Evolutionary conservation across 1,139 yeast species (phyloP).

Genomic region (Nakaseomyces nivariensis): DNA sequence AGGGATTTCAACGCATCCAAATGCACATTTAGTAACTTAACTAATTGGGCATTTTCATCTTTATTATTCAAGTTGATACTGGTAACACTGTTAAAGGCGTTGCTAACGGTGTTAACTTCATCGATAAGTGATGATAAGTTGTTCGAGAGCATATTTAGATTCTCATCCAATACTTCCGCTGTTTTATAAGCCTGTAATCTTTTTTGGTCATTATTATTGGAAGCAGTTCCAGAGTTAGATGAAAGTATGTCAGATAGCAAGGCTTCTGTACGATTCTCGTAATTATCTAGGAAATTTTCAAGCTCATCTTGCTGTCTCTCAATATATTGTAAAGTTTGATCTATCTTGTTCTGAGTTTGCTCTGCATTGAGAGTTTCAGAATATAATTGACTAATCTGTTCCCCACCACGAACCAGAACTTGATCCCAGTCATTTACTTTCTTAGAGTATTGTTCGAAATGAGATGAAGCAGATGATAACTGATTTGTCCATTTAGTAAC

Average conservation of each 20-base stretch:
- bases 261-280: constrained; percentile 75
- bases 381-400: constrained; percentile 69
- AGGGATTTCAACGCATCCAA: constrained; percentile 83
- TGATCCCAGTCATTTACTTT: constrained; percentile 81
- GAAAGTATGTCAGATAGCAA: constrained; percentile 35
- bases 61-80: constrained; percentile 32
- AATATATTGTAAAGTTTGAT: constrained; percentile 76
- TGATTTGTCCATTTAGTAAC: constrained; percentile 91
- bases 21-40: constrained; percentile 78
- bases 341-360: constrained; percentile 73
- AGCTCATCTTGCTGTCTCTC: constrained; percentile 90
- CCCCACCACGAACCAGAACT: constrained; percentile 74
- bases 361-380: constrained; percentile 76
- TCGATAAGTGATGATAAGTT: constrained; percentile 67
- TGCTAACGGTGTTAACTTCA: constrained; percentile 82
- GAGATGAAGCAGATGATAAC: constrained; percentile 57
- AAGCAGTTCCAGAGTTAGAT: constrained; percentile 27
- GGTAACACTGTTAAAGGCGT: constrained; percentile 61
- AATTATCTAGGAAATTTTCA: constrained; percentile 69
- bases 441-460: constrained; percentile 68
- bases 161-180: constrained; percentile 79
- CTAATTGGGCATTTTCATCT: constrained; percentile 43
- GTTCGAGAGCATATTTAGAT: constrained; percentile 64
- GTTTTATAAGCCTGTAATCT: constrained; percentile 83
- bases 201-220: constrained; percentile 52